Evolutionary conservation across 352 stramenopile species (phyloP).

Genomic region (Pythium volutum): DNA sequence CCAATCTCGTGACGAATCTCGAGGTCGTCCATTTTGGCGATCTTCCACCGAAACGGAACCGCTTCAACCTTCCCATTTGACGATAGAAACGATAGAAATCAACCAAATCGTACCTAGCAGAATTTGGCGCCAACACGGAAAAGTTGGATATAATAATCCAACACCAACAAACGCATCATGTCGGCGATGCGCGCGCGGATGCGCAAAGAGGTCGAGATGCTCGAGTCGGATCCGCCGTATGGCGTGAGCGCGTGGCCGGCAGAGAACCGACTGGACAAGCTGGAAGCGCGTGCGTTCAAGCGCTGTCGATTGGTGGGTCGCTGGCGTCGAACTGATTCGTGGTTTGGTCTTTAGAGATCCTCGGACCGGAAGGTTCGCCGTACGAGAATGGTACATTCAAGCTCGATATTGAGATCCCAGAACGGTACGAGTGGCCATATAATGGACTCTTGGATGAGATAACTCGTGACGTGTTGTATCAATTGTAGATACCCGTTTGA

Average conservation of each 20-base stretch:
- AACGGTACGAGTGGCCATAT: no score
- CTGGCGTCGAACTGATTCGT: background rate
- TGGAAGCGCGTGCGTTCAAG: conserved; percentile 64
- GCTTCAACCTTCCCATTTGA: conserved; percentile 13
- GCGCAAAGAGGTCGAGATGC: conserved; percentile 83
- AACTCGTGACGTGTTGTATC: no score
- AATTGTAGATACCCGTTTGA: conserved; percentile 74
- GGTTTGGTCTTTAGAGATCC: conserved; percentile 47
- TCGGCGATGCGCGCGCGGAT: conserved; percentile 73
- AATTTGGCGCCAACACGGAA: conserved; percentile 11
- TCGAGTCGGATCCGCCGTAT: conserved; percentile 73
- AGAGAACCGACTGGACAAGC: conserved; percentile 64
- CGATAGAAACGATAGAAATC: conserved; percentile 10
- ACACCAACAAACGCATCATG: conserved; percentile 33
- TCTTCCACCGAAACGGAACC: background rate
- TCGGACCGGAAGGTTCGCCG: conserved; percentile 74
- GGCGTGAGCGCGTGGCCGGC: conserved; percentile 76
- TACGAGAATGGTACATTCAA: conserved; percentile 78
- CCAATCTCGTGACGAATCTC: conserved; percentile 54
- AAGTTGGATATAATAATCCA: conserved; percentile 7
- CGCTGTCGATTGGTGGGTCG: background rate
- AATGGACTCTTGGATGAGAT: no score
- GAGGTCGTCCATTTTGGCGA: conserved; percentile 38
- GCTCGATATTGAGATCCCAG: conserved; percentile 71
- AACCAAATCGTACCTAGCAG: conserved; percentile 9